Base-by-base conservation (phyloP, 371 early-diverging fungal species). In the Mortierella sp. region DNA sequence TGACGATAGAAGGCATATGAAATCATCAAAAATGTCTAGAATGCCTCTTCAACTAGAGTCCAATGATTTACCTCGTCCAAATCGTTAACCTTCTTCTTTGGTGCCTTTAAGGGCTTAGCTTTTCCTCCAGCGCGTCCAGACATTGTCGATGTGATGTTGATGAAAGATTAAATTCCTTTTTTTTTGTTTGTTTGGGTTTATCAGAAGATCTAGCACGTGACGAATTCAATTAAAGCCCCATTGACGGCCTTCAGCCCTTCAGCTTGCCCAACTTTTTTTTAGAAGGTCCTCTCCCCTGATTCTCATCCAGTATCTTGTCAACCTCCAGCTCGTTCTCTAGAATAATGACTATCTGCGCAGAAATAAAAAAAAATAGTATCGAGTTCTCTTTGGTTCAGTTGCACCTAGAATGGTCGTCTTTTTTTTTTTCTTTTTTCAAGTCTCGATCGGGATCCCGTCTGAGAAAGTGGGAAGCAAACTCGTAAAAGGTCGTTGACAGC, bases 41-140 rank as follows among this genome's bases (percentile, higher is more conserved):
- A 14, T 55, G 55, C 24, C 28, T 30, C 28, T 55, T 51, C 43
- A 43, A 16, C 16, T 11, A 43, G 51, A 51, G 24, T 30, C 55
- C 30, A 30, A 26, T 43, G 28, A 61, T 39, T 43, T 84, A 89
- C 90, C 47, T 94, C 94, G 73, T 94, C 94, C 26, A 90, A 47
- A 5, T 90, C 91, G 51, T 64, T 76, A 57, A 28, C 76, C 76
- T 83, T 84, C 90, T 94, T 93, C 90, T 94, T 94, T 70, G 92
- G 86, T 40, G 89, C 88, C 91, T 94, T 94, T 70, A 94, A 87
- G 70, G 95, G 95, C 91, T 94, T 94, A 43, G 93, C 86, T 83
- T 94, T 94, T 77, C 94, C 94, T 78, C 93, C 93, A 55, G 43
- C 40, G 32, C 70, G 68, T 74, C 72, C 75, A 66, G 70, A 67